Base-by-base conservation (phyloP, 2,329 filamentous ascomycete species). In the Cordyceps cicadae region DNA sequence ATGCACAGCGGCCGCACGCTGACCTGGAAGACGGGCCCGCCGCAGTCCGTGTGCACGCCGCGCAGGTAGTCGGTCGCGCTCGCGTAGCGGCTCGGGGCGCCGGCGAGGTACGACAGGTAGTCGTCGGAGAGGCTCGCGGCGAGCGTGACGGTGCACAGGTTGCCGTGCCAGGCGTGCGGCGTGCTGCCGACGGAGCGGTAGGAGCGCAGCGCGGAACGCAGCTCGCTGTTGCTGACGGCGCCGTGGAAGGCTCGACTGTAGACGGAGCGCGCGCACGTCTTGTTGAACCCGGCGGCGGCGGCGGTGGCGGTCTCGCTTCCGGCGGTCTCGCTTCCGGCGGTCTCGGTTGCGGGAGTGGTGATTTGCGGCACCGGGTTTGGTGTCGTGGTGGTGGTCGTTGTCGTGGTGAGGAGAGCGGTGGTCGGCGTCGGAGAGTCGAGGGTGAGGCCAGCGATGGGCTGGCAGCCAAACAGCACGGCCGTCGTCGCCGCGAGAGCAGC, bases 131-230 rank as follows among this genome's bases (percentile, higher is more conserved):
- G 57, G 39, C 57, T 59, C 7, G 57, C 43, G 6, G 57, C 26
- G 24, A 59, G 49, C 7, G 57, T 59, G 49, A 59, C 57, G 24
- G 57, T 59, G 57, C 57, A 59, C 39, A 59, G 50, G 48, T 59
- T 48, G 39, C 34, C 39, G 6, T 53, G 41, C 37, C 41, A 41
- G 24, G 26, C n/a, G 39, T 26, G 37, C 1, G 48, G 12, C 17
- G 49, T 14, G 17, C 37, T 14, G 37, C 37, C 43, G 56, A 21
- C 24, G 17, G 37, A 46, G 12, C 51, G n/a, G 37, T 48, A 50
- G 37, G 56, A 59, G 48, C 37, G 37, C 24, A 59, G 56, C 15
- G 34, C 48, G 15, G 56, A 17, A 17, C 34, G 26, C 19, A 59
- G 57, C 37, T 51, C 57, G 15, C 26, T 2, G 50, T 59, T 53